Evolutionary conservation across 805 yeast species (phyloP), one percentile per base, ranked within the genome.

Genomic region (Saturnispora hagleri): DNA sequence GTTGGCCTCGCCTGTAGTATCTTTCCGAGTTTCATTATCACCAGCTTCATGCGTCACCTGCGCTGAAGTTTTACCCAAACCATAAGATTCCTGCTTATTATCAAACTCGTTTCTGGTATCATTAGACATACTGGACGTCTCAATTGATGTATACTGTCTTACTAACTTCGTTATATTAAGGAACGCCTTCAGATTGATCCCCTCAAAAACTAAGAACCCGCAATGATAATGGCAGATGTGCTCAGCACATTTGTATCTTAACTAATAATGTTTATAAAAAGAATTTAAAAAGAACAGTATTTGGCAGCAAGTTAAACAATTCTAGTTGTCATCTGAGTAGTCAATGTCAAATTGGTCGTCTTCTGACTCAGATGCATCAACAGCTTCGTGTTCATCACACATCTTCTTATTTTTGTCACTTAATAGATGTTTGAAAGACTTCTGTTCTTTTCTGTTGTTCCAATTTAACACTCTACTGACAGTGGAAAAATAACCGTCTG

Each of bases 361-460:
- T 13, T 46, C 57, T 1, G 50, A 54, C 10, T 52, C 59, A 18
- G 17, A 27, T 9, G 17, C 51, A n/a, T 44, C 40, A 1, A 42
- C 53, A 9, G 43, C 55, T 15, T 51, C 54, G 26, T 53, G 50
- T 26, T 49, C 51, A 43, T 54, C 57, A 42, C 53, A 49, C 9
- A 41, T 17, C 35, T 69, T 71, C 58, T 75, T 72, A 61, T 80
- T 82, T 64, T 78, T 76, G 27, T 76, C 80, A 40, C 84, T 78
- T 35, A 81, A 65, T 59, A 78, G 67, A 62, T 79, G 84, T 5
- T 76, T 76, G 63, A 88, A 86, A 3, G 95, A 84, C 60, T 87
- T 88, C 64, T 91, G 97, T 51, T 82, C 82, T 62, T 89, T 93
- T 58, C 97, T 77, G 27, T 79, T 89, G 65, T 91, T 91, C 99